A percentile compares a stretch with the other conserved stretches of the same genome.
phyloP scores from a whole-genome alignment of 495 filamentous ascomycete species.

The Daldinia bambusicola region DNA sequence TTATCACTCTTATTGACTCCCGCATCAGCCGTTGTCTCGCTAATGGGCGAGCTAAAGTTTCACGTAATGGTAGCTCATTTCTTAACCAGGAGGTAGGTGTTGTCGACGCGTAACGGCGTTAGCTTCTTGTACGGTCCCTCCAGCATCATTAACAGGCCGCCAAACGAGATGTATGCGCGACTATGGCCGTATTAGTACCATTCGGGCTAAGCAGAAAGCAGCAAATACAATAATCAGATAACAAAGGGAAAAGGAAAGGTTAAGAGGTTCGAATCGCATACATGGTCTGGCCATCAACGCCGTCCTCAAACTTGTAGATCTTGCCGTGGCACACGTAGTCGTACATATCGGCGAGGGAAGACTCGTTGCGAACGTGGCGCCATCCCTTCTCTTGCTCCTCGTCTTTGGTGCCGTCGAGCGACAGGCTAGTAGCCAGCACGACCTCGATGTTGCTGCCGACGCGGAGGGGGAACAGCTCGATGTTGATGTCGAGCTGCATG shows the following conservation, averaged over 20 bases:
- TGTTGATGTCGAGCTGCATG: constrained; percentile 93
- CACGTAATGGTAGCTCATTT: constrained; percentile 63
- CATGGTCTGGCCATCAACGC: constrained; percentile 80
- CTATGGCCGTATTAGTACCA: constrained; percentile 60
- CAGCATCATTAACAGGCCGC: constrained; percentile 86
- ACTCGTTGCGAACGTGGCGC: constrained; percentile 79
- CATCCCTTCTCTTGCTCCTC: constrained; percentile 70
- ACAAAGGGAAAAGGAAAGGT: not conserved
- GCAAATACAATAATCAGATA: not conserved
- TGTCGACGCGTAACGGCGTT: constrained; percentile 86
- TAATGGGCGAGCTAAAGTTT: constrained; percentile 1
- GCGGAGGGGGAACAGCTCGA: constrained; percentile 82
- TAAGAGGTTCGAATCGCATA: constrained; percentile 58
- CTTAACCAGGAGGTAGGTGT: constrained; percentile 93
- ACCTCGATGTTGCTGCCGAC: constrained; percentile 79
- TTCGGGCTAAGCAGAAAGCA: not conserved
- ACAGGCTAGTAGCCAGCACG: constrained; percentile 83
- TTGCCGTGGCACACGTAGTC: constrained; percentile 99
- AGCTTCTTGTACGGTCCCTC: constrained; percentile 97
- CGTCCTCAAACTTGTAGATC: constrained; percentile 97
- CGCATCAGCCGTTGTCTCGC: constrained; percentile 24
- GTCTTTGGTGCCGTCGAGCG: constrained; percentile 82
- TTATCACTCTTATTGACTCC: constrained; percentile 22
- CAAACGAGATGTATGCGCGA: constrained; percentile 92
- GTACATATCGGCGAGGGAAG: constrained; percentile 86